Conservation (phyloP, 2,329 filamentous ascomycete genomes). For the Sarocladium oryzae region DNA sequence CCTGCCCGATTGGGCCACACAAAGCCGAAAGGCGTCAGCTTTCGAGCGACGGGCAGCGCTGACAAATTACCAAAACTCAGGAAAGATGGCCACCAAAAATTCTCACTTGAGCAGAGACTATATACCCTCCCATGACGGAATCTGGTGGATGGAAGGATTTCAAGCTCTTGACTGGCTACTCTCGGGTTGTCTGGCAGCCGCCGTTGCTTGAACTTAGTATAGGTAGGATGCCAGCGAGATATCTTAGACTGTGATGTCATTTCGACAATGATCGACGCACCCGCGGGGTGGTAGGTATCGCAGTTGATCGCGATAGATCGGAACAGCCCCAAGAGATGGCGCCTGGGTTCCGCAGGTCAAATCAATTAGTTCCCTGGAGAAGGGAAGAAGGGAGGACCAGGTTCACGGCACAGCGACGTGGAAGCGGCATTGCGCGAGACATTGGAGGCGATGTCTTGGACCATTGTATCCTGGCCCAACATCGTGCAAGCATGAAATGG, state of each 20-base stretch:
- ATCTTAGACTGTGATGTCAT: constrained; percentile 1
- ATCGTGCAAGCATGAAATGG: too few relatives aligned
- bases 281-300: background rate
- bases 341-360: background rate
- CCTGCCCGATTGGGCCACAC: constrained; percentile 1
- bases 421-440: background rate
- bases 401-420: background rate
- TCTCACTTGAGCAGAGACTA: too few relatives aligned
- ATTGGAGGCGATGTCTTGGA: background rate
- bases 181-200: too few relatives aligned
- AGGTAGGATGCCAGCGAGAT: too few relatives aligned
- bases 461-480: background rate
- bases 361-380: too few relatives aligned
- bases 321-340: background rate
- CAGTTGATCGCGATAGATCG: background rate
- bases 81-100: too few relatives aligned
- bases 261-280: background rate
- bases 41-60: too few relatives aligned
- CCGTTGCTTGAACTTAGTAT: too few relatives aligned
- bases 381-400: background rate
- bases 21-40: background rate
- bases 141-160: too few relatives aligned
- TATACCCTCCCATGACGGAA: too few relatives aligned
- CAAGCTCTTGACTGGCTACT: too few relatives aligned
- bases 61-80: too few relatives aligned